Conservation (phyloP, 2,329 filamentous ascomycete species). For the Tolypocladium amazonense region DNA sequence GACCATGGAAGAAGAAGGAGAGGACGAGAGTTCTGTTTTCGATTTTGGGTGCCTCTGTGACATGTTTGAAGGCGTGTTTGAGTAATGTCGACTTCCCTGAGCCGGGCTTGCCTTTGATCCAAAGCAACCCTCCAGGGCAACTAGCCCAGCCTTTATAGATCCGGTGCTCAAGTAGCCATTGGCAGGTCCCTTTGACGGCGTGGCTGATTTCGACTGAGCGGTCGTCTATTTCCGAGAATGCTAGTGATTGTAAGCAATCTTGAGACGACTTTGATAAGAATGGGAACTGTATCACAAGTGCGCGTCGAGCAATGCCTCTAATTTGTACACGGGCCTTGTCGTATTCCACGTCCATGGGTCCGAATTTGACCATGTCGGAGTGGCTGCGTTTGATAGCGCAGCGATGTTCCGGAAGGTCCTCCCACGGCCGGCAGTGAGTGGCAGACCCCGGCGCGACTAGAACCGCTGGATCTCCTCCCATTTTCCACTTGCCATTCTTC, state of each 20-base stretch:
- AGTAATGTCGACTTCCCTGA: conserved; percentile 7
- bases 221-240: conserved; percentile 16
- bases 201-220: conserved; percentile 13
- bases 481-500: too few species aligned
- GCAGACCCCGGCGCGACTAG: not conserved
- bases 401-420: not conserved
- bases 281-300: too few species aligned
- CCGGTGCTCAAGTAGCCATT: conserved; percentile 19
- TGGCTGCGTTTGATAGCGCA: not conserved
- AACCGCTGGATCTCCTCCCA: too few species aligned
- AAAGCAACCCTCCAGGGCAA: conserved; percentile 15
- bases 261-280: too few species aligned
- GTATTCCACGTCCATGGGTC: not conserved
- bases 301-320: too few species aligned
- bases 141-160: conserved; percentile 13
- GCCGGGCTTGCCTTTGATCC: conserved; percentile 12
- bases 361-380: not conserved
- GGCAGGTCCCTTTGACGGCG: conserved; percentile 15
- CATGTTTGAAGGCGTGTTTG: conserved; percentile 16
- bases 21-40: not conserved
- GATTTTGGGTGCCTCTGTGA: not conserved
- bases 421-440: not conserved
- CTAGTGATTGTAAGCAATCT: conserved; percentile 18
- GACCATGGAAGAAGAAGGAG: conserved; percentile 25
- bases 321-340: too few species aligned